Percentiles rank a stretch among this genome's conserved stretches.
Conservation (phyloP, 2,329 filamentous ascomycete species). For the Sarocladiaceae sp. region DNA sequence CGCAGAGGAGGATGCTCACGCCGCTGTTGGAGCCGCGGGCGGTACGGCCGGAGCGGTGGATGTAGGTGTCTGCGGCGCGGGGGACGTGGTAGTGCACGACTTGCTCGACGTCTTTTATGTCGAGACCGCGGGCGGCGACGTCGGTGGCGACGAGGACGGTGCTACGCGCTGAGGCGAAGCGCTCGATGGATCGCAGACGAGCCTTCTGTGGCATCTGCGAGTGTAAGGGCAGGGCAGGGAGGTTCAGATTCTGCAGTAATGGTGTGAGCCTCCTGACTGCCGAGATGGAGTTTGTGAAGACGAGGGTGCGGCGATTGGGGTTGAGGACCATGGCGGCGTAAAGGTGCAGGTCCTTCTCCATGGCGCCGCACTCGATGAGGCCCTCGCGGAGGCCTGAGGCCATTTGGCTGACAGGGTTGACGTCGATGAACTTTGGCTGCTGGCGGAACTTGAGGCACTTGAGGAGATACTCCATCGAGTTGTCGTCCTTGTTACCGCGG, state of each 20-base stretch:
- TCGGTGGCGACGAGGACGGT: slow-evolving; percentile 84
- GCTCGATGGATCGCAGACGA: slow-evolving; percentile 84
- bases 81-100: slow-evolving; percentile 95
- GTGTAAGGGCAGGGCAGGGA: slow-evolving; percentile 74
- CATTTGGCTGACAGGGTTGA: slow-evolving; percentile 86
- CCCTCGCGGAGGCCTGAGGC: slow-evolving; percentile 80
- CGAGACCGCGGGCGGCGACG: slow-evolving; percentile 86
- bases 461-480: slow-evolving; percentile 89
- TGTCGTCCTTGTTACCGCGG: slow-evolving; percentile 55
- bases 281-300: slow-evolving; percentile 95
- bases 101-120: slow-evolving; percentile 83
- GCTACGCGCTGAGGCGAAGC: slow-evolving; percentile 53
- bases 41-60: slow-evolving; percentile 90
- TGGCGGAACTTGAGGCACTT: slow-evolving; percentile 84
- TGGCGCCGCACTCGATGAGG: slow-evolving; percentile 82
- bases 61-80: slow-evolving; percentile 84
- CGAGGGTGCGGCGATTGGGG: slow-evolving; percentile 70
- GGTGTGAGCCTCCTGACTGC: slow-evolving; percentile 82
- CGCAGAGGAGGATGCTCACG: slow-evolving; percentile 80
- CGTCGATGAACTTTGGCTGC: slow-evolving; percentile 84
- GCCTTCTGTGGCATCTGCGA: slow-evolving; percentile 96
- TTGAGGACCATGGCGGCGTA: slow-evolving; percentile 83
- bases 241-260: slow-evolving; percentile 73
- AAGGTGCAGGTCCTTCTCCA: slow-evolving; percentile 93
- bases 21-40: slow-evolving; percentile 75